These are phyloP conservation scores for Plenodomus biglobosus DNA, from an alignment of 2,329 filamentous ascomycete genomes.

Conservation along the genomic window DNA sequence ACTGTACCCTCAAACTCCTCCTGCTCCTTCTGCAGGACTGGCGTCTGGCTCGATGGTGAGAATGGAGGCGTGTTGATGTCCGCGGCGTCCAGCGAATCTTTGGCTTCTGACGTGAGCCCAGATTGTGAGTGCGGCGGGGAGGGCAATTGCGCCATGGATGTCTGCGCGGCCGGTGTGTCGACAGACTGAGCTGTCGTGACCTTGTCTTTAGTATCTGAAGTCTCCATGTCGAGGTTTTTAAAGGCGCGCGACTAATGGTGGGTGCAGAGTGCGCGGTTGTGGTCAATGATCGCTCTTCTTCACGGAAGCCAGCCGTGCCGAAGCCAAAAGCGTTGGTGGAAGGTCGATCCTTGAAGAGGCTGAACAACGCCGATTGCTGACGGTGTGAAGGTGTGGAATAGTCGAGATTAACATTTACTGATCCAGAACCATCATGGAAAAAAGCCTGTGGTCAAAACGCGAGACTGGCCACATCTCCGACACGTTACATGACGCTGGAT, in stretches of 20 bases:
- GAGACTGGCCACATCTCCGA: conserved; percentile 15
- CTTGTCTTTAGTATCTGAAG: conserved; percentile 15
- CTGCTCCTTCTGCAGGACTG: conserved; percentile 34
- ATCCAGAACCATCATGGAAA: conserved; percentile 1
- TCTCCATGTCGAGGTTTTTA: conserved; percentile 17
- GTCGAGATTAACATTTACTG: not conserved
- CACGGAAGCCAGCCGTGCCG: conserved; percentile 23
- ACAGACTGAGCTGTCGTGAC: conserved; percentile 11
- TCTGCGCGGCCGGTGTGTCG: conserved; percentile 8
- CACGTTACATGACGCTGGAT: conserved; percentile 8
- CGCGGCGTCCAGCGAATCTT: conserved; percentile 16
- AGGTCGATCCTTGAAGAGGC: conserved; percentile 15
- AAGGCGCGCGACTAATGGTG: not conserved
- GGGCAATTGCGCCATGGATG: conserved; percentile 19
- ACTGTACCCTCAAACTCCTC: conserved; percentile 40
- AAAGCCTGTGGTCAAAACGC: conserved; percentile 4
- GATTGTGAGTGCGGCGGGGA: conserved; percentile 31
- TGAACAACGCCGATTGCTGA: conserved; percentile 11
- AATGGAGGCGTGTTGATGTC: conserved; percentile 30
- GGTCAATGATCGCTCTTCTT: conserved; percentile 4
- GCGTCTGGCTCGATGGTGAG: conserved; percentile 37
- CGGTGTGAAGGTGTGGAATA: conserved; percentile 2
- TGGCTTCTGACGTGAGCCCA: conserved; percentile 16
- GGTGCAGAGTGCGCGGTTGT: not conserved
- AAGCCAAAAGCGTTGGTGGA: conserved; percentile 17